phyloP scores from a whole-genome alignment of 2,329 filamentous ascomycete species.

The Ophiostoma quercus region DNA sequence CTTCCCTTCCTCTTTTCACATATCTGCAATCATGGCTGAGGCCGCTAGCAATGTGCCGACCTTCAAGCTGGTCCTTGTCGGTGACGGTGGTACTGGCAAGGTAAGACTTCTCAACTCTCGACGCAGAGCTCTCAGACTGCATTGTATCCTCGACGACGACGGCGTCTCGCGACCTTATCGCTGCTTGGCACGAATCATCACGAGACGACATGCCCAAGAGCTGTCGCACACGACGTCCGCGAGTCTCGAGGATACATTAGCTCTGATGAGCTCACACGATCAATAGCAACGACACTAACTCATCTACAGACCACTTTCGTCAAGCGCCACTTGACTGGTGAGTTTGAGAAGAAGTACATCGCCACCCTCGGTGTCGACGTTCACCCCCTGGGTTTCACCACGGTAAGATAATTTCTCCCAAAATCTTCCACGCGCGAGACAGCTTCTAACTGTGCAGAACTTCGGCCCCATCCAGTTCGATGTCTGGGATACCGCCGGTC shows the following conservation, averaged over 20 bases:
- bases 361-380: constrained; percentile 99
- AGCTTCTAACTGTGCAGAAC: constrained; percentile 55
- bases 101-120: constrained; percentile 49
- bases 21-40: constrained; percentile 57
- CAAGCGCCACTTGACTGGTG: constrained; percentile 99
- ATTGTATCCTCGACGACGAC: neutral
- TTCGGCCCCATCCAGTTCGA: constrained; percentile 96
- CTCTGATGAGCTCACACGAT: neutral
- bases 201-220: neutral
- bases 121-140: neutral
- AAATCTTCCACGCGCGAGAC: neutral
- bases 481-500: constrained; percentile 97
- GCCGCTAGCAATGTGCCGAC: constrained; percentile 54
- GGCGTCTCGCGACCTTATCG: neutral
- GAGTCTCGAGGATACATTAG: neutral
- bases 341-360: constrained; percentile 99
- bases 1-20: constrained; percentile 4
- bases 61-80: constrained; percentile 99
- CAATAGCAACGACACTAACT: neutral
- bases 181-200: neutral
- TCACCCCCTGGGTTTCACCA: constrained; percentile 95
- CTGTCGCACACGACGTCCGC: neutral
- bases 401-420: constrained; percentile 60
- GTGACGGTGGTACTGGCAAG: constrained; percentile 99
- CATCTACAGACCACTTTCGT: constrained; percentile 86